These are phyloP conservation scores for Puccinia hordei DNA, from an alignment of 1,284 basidiomycete genomes.

Conservation along the genomic window DNA sequence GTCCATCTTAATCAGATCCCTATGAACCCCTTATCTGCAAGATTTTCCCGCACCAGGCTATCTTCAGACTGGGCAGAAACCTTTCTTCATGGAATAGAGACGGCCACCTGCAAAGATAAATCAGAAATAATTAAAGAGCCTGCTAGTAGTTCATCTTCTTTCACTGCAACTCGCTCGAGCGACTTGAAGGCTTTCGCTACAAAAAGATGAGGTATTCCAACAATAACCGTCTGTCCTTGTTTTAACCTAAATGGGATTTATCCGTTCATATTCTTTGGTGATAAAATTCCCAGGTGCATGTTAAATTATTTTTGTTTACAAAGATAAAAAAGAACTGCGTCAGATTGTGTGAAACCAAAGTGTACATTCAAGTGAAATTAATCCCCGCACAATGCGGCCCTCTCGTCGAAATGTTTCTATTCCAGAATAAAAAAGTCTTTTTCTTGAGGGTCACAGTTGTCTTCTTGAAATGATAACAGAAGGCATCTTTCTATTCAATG, in stretches of 20 bases:
- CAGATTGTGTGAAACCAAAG: neutral
- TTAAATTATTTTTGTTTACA: neutral
- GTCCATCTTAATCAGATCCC: slow-evolving; percentile 20
- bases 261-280: neutral
- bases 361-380: neutral
- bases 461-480: too few species aligned
- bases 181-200: slow-evolving; percentile 32
- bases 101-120: neutral
- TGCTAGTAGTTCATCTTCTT: slow-evolving; percentile 24
- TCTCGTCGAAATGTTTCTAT: too few species aligned
- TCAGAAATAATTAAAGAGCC: neutral
- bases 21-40: slow-evolving; percentile 41
- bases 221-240: neutral
- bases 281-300: neutral
- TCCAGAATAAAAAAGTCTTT: too few species aligned
- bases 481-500: too few species aligned
- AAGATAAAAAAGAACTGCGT: neutral
- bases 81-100: slow-evolving; percentile 31
- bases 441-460: too few species aligned
- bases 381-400: neutral
- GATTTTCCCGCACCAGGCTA: slow-evolving; percentile 38
- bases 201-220: neutral
- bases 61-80: slow-evolving; percentile 45
- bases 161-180: slow-evolving; percentile 2
- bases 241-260: neutral